These are phyloP conservation scores for Trypanosoma scelopori DNA, from an alignment of 208 protist genomes.

Conservation along the genomic window DNA sequence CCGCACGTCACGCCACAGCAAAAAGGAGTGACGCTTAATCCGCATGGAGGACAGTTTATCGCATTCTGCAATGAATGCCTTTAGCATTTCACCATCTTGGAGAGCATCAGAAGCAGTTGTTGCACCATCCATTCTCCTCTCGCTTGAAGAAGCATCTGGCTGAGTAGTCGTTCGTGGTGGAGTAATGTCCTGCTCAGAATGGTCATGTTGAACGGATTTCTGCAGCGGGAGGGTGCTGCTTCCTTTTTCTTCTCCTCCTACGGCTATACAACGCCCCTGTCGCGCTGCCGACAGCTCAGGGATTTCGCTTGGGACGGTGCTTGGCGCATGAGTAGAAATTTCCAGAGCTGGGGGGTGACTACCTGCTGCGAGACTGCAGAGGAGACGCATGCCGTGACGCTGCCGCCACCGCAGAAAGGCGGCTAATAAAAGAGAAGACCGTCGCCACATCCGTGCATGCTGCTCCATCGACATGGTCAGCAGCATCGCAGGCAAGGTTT, in stretches of 20 bases:
- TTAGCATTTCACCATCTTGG: slow-evolving; percentile 1
- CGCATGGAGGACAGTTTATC: slow-evolving; percentile 1
- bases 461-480: slow-evolving; percentile 33
- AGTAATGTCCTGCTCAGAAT: not conserved
- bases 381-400: slow-evolving; percentile 50
- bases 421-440: slow-evolving; percentile 17
- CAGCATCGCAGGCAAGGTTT: slow-evolving; percentile 48
- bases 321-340: slow-evolving; percentile 23
- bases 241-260: not conserved
- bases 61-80: slow-evolving; percentile 2
- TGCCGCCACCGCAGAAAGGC: slow-evolving; percentile 45
- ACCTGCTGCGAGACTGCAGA: slow-evolving; percentile 23
- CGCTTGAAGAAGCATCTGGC: not conserved
- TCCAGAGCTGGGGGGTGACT: not conserved
- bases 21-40: slow-evolving; percentile 11
- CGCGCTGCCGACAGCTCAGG: not conserved
- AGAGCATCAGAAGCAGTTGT: not conserved
- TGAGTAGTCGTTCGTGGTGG: not conserved
- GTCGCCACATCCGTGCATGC: slow-evolving; percentile 39
- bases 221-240: not conserved
- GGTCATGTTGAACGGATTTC: not conserved
- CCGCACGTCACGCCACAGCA: slow-evolving; percentile 35
- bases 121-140: not conserved
- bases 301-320: slow-evolving; percentile 10
- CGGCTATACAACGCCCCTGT: not conserved